Base-by-base conservation (phyloP, 352 stramenopile genomes). In the Pythium monospermum region DNA sequence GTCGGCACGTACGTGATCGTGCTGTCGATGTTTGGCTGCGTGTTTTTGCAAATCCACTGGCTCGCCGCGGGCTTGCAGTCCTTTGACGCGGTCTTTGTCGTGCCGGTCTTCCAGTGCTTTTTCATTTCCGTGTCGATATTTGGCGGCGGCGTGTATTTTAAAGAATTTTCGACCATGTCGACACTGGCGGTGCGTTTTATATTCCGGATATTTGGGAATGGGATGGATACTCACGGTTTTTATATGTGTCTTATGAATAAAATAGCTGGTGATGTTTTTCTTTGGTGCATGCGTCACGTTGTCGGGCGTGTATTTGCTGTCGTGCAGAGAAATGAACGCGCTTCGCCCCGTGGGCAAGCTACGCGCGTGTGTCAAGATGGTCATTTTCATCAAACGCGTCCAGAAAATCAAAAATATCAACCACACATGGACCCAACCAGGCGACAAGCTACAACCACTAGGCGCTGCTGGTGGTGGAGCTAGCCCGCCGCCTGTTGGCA, bases 61-160 rank as follows among this genome's bases (percentile, higher is more conserved):
- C 53, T 94, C 32, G 92, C 92, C 65, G 60, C 91, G 68, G 84
- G 82, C 43, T 91, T 76, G n/a, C 90, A 91, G 82, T 68, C 57
- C 21, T 81, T 81, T 18, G 84, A 94, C 57, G 91, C 80, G 15
- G 92, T 94, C 82, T 89, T 77, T 52, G 71, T 78, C 15, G 92
- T 88, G 54, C 84, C 84, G 0, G 80, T 94, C 11, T 94, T 94
- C 62, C 82, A 94, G 59, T 80, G 78, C 21, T 94, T 92, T 52
- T 94, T 81, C 82, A 94, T 94, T n/a, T 92, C 89, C 4, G 78
- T 91, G n/a, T 88, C 76, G 19, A 89, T 96, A 41, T 78, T 96
- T 33, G 85, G 81, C 7, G 87, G 87, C 8, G 87, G 84, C 11
- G 69, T 96, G 5, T 96, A 95, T 60, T 96, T 96, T 44, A 84